Percentiles rank a stretch among this genome's conserved stretches.
Evolutionary conservation across 148 eudicot species (phyloP).

Genomic region (Rhododendron ovatum): DNA sequence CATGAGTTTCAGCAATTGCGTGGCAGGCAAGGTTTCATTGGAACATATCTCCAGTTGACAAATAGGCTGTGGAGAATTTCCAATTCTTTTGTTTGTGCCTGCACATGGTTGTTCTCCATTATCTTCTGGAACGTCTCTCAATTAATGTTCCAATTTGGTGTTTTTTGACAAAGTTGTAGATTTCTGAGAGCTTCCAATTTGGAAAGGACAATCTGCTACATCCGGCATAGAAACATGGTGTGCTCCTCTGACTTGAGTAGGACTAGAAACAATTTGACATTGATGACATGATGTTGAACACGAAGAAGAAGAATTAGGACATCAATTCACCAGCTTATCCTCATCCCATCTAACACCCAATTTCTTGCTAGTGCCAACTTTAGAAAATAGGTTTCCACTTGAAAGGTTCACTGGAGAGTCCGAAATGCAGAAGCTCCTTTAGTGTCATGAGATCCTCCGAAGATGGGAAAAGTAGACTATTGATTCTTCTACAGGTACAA

Average conservation of each 20-base stretch:
- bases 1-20: too few species aligned
- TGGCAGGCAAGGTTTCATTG: background rate
- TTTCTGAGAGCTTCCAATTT: background rate
- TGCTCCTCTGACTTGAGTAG: background rate
- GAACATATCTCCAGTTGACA: background rate
- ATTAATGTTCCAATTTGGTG: background rate
- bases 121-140: background rate
- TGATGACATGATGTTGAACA: too few species aligned
- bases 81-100: slow-evolving; percentile 10
- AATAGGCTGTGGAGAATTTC: background rate
- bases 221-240: background rate
- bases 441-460: background rate
- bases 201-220: background rate
- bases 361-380: background rate
- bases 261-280: background rate
- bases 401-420: background rate
- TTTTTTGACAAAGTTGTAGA: background rate
- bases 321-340: background rate
- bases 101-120: slow-evolving; percentile 10
- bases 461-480: too few species aligned
- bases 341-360: background rate
- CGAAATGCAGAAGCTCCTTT: slow-evolving; percentile 1
- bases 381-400: slow-evolving; percentile 6
- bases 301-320: background rate
- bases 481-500: too few species aligned